Percentiles rank a stretch among this genome's conserved stretches.
These are phyloP conservation scores for Solanum phureja DNA, from an alignment of 257 asterid species.

Conservation along the genomic window DNA sequence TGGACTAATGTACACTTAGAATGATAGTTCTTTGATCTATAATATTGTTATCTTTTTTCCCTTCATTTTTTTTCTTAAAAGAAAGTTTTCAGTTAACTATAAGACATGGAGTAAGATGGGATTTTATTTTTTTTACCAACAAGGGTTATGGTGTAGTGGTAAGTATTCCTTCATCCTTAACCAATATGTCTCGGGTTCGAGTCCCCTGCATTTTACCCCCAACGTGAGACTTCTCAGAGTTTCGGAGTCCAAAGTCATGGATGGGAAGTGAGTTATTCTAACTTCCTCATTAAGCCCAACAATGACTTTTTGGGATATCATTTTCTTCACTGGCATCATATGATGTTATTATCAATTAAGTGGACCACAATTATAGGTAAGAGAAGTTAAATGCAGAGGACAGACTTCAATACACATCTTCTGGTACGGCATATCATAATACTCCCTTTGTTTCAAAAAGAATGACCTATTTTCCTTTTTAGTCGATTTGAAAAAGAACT, in stretches of 20 bases:
- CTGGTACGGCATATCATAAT: background rate
- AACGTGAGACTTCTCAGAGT: too few relatives aligned
- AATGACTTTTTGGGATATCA: background rate
- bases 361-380: background rate
- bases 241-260: background rate
- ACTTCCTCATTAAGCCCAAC: background rate
- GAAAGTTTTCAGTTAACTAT: background rate
- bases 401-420: background rate
- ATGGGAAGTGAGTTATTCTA: background rate
- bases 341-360: background rate
- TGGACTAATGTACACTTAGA: background rate
- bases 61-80: background rate
- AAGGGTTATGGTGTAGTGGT: too few relatives aligned
- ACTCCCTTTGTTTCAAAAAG: background rate
- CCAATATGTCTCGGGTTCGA: too few relatives aligned
- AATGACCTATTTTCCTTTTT: background rate
- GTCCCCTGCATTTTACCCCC: too few relatives aligned
- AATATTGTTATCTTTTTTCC: background rate
- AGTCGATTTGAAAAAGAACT: too few relatives aligned
- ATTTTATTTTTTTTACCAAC: too few relatives aligned
- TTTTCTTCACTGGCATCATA: background rate
- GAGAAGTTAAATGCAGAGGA: background rate
- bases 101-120: background rate
- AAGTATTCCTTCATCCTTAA: too few relatives aligned
- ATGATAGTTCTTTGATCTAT: background rate